phyloP scores from a whole-genome alignment of 73 alveolate genomes.

The Tetrahymena elliotti region DNA sequence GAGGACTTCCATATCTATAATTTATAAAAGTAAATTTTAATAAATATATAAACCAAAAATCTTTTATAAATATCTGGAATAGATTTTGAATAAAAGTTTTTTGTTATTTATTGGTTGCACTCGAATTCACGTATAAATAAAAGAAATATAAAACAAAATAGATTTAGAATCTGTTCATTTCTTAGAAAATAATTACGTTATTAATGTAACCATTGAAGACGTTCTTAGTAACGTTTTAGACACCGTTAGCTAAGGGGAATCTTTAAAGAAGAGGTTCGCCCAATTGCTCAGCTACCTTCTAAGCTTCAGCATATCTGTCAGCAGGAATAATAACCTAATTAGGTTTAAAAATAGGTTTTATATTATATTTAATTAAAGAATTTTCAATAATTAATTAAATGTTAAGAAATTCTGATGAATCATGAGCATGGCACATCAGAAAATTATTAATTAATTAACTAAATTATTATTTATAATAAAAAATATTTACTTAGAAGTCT shows the following conservation, averaged over 20 bases:
- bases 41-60: background rate
- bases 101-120: too few species aligned
- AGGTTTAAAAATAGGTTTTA: background rate
- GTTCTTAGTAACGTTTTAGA: background rate
- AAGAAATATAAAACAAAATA: background rate
- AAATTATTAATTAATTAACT: too few species aligned
- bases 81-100: too few species aligned
- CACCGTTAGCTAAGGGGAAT: background rate
- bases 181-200: background rate
- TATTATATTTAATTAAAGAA: too few species aligned
- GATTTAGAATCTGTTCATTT: background rate
- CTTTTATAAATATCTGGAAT: background rate
- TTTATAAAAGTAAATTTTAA: background rate
- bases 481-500: constrained; percentile 31
- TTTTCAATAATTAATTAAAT: too few species aligned
- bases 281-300: background rate
- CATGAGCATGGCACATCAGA: too few species aligned
- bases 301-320: background rate
- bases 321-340: background rate
- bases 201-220: background rate
- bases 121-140: too few species aligned
- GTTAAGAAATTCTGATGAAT: too few species aligned
- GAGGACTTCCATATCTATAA: constrained; percentile 75
- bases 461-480: background rate
- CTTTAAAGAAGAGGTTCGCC: background rate